Percentiles rank a stretch among this genome's conserved stretches.
phyloP scores from a whole-genome alignment of 495 filamentous ascomycete genomes.

The Xylaria telfairii region DNA sequence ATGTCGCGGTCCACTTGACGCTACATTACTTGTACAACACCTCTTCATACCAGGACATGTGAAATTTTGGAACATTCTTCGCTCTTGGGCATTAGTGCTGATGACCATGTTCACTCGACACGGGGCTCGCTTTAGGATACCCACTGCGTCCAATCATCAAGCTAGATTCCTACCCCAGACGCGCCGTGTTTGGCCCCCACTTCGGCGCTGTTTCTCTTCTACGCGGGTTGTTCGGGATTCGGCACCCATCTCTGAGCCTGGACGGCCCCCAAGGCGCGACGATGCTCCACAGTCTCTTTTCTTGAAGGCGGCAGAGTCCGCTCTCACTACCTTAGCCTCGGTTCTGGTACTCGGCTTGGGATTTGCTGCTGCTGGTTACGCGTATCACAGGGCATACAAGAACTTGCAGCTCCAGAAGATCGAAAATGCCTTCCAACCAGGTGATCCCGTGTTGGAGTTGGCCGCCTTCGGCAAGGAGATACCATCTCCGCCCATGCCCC shows the following conservation, averaged over 20 bases:
- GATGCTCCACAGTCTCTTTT: slow-evolving; percentile 45
- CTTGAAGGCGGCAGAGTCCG: slow-evolving; percentile 83
- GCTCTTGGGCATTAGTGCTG: background rate
- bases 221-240: slow-evolving; percentile 5
- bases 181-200: slow-evolving; percentile 18
- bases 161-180: slow-evolving; percentile 6
- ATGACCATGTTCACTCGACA: slow-evolving; percentile 20
- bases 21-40: background rate
- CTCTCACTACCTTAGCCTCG: slow-evolving; percentile 85
- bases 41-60: slow-evolving; percentile 5
- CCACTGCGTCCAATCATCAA: slow-evolving; percentile 13
- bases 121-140: slow-evolving; percentile 1
- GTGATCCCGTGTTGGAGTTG: slow-evolving; percentile 88
- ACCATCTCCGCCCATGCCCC: slow-evolving; percentile 54
- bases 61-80: slow-evolving; percentile 3
- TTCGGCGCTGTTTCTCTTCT: slow-evolving; percentile 11
- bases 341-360: slow-evolving; percentile 78
- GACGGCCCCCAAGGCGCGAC: slow-evolving; percentile 16
- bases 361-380: slow-evolving; percentile 76
- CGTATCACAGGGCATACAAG: slow-evolving; percentile 91
- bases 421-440: slow-evolving; percentile 88
- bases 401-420: slow-evolving; percentile 86
- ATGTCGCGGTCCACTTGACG: background rate
- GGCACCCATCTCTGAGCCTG: slow-evolving; percentile 9
- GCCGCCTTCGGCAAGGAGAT: slow-evolving; percentile 72